Evolutionary conservation across 2,329 filamentous ascomycete genomes (phyloP), one percentile per base, ranked within the genome.

Genomic region (Blumeriella jaapii): DNA sequence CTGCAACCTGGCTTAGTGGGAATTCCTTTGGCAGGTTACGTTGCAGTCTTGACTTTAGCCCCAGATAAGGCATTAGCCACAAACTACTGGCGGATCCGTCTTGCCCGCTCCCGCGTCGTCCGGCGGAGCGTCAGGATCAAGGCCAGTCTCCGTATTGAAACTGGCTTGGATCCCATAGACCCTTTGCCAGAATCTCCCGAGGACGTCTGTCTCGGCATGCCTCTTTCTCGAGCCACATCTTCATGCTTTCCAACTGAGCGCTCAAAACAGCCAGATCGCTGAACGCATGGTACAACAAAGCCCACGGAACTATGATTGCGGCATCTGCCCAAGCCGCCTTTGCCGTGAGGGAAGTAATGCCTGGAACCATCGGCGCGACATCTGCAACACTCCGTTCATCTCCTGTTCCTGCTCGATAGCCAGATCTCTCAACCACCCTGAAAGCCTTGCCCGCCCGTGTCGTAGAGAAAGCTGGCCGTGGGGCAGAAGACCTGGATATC

Each of bases 11-110:
- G n/a, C n/a, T n/a, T n/a, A n/a, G n/a, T n/a, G n/a, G n/a, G n/a
- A 24, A 24, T 8, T 8, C 22, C 22, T 24, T 24, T 9, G 22
- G 9, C 22, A 24, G 22, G n/a, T n/a, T n/a, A n/a, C n/a, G n/a
- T n/a, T n/a, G n/a, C n/a, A n/a, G n/a, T n/a, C n/a, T n/a, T n/a
- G n/a, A n/a, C n/a, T n/a, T n/a, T n/a, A n/a, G n/a, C n/a, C n/a
- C n/a, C n/a, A n/a, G n/a, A n/a, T n/a, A n/a, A 68, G 2, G 63
- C 62, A 35, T 69, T 63, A 0, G 64, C 61, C 1, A 68, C 62
- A 2, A 64, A 55, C 3, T 54, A n/a, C n/a, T n/a, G n/a, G 51
- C 0, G 55, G 50, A 23, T 61, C 53, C 0, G 65, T 68, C 0
- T 56, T 59, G 0, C 61, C 62, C 11, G 48, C 49, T 2, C 54